Conservation (phyloP, 495 filamentous ascomycete species). For the Penicillium arizonense region DNA sequence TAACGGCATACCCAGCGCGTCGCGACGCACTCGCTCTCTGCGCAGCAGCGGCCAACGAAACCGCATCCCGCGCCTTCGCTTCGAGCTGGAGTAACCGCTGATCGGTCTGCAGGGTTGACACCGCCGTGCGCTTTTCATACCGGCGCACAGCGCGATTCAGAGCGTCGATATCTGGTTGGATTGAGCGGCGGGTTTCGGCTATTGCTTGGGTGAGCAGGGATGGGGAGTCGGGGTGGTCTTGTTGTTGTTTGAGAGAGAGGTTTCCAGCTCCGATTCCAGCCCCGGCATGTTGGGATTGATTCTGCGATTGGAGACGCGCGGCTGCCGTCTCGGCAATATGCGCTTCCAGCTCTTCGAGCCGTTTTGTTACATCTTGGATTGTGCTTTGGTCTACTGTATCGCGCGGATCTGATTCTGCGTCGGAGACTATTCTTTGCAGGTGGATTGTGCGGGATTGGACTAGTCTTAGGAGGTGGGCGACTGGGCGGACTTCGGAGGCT, state of each 20-base stretch:
- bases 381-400: slow-evolving; percentile 44
- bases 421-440: slow-evolving; percentile 71
- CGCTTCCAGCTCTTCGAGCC: slow-evolving; percentile 72
- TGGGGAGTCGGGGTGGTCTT: slow-evolving; percentile 16
- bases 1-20: slow-evolving; percentile 20
- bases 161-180: slow-evolving; percentile 84
- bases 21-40: slow-evolving; percentile 42
- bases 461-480: slow-evolving; percentile 77
- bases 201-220: slow-evolving; percentile 48
- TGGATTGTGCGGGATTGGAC: slow-evolving; percentile 77
- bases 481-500: slow-evolving; percentile 79
- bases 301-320: slow-evolving; percentile 10
- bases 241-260: not conserved
- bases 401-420: slow-evolving; percentile 20
- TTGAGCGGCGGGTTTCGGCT: slow-evolving; percentile 57
- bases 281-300: slow-evolving; percentile 10
- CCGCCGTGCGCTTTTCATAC: slow-evolving; percentile 86
- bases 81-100: slow-evolving; percentile 69
- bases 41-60: slow-evolving; percentile 74
- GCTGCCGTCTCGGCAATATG: slow-evolving; percentile 46
- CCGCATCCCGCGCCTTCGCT: slow-evolving; percentile 66
- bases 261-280: too few relatives aligned
- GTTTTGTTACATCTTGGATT: slow-evolving; percentile 55
- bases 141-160: slow-evolving; percentile 85
- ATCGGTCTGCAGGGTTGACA: slow-evolving; percentile 73